Evolutionary conservation across 805 yeast genomes (phyloP), one percentile per base, ranked within the genome.

Genomic region (Candida incommunis): DNA sequence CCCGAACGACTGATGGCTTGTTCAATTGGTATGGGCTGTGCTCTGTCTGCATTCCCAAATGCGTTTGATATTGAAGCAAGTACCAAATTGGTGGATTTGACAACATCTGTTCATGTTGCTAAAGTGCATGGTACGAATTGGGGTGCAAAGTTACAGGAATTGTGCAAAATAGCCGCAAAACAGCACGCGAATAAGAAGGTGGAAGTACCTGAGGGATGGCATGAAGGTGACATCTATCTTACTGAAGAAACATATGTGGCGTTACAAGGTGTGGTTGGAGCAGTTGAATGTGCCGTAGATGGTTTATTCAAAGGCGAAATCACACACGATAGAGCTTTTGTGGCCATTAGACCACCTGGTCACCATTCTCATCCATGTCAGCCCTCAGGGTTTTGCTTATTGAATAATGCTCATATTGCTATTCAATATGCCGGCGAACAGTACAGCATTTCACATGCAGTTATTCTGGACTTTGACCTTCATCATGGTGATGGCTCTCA

Each of bases 401-500:
- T 84, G 44, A 84, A 84, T 62, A 84, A 84, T 55, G 94, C 80
- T 0, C 94, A 84, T 48, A 75, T 85, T 26, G 85, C 82, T 2
- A 76, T 82, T 22, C 88, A 82, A 54, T 84, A 84, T 56, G 94
- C 94, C 0, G 71, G 68, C 45, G 72, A 66, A 40, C 59, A 66
- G 4, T 74, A 80, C 53, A 76, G 69, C 1, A 77, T 84, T 2
- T 79, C 90, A 0, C 94, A 84, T 63, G 86, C 86, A 16, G 87
- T 81, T 0, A 80, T 84, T 18, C 62, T 84, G 24, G 95, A 84
- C 59, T 80, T 85, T 50, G 95, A 84, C 59, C 67, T 84, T 37
- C 95, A 84, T 56, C 95, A 84, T 57, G 95, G 94, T 16, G 95
- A 84, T 61, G 95, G 95, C 13, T 74, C 84, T 4, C 94, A 85